Evolutionary conservation across 2,329 filamentous ascomycete species (phyloP).

Genomic region (Sporothrix schenckii): DNA sequence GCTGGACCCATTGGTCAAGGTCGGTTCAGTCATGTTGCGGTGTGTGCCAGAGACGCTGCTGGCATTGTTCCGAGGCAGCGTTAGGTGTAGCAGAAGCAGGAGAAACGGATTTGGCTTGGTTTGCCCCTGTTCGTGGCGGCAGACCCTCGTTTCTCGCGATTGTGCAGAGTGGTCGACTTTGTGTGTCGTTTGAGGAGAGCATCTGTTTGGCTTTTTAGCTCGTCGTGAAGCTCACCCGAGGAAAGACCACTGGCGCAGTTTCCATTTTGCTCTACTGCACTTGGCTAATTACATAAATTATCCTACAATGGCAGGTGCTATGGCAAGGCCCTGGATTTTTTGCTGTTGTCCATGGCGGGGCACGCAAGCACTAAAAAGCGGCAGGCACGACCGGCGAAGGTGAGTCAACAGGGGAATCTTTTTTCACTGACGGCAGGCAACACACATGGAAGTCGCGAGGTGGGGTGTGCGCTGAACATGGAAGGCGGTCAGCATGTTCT

Average conservation of each 20-base stretch:
- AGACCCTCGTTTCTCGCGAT: constrained; percentile 30
- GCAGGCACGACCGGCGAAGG: constrained; percentile 21
- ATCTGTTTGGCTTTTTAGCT: constrained; percentile 21
- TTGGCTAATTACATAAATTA: constrained; percentile 21
- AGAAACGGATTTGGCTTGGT: constrained; percentile 29
- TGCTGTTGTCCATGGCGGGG: constrained; percentile 22
- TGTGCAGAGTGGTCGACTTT: constrained; percentile 17
- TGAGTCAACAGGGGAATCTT: constrained; percentile 26
- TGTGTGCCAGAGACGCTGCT: constrained; percentile 31
- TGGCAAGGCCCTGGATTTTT: constrained; percentile 19
- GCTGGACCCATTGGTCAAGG: constrained; percentile 46
- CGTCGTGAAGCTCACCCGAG: constrained; percentile 10
- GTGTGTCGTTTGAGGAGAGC: constrained; percentile 16
- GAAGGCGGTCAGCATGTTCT: constrained; percentile 38
- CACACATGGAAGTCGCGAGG: constrained; percentile 34
- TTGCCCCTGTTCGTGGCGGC: constrained; percentile 31
- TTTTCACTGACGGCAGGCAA: not conserved
- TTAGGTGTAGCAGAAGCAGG: constrained; percentile 23
- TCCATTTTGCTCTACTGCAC: constrained; percentile 16
- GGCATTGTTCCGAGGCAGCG: constrained; percentile 33
- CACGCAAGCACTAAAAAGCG: constrained; percentile 16
- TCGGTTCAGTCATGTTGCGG: constrained; percentile 55
- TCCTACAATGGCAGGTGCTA: constrained; percentile 6
- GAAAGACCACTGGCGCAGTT: constrained; percentile 7
- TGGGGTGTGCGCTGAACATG: constrained; percentile 30